Base-by-base conservation (phyloP, 2,329 filamentous ascomycete species). In the Trichoderma sp. region DNA sequence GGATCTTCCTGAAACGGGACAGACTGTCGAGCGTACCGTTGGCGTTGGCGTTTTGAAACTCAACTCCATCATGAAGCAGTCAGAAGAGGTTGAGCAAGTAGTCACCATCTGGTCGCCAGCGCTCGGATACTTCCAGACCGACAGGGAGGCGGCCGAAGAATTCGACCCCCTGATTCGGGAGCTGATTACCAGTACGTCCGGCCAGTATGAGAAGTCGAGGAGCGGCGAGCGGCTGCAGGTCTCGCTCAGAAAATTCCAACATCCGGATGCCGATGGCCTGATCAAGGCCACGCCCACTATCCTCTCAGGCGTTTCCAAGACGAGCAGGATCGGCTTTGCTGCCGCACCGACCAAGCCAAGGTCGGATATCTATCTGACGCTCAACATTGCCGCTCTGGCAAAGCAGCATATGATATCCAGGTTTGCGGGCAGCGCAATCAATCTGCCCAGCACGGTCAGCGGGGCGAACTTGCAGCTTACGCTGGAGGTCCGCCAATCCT, bases 291-390 rank as follows among this genome's bases (percentile, higher is more conserved):
- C 92, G 3, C 95, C 95, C 0, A 98, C 94, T 0, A 79, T 96
- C 15, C 85, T 99, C 15, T 90, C 96, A 58, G 89, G 90, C 59
- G 86, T 98, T 66, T 83, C 84, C 65, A 90, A 90, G 75, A 96
- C 93, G 0, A 90, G 84, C 71, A 95, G 95, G 75, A 93, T 98
- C 76, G 95, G 93, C 2, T 98, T 99, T 75, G 92, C 94, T 3
- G 93, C 93, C 14, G 93, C 93, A 1, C 94, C 95, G 0, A 93
- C 90, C 0, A 93, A 92, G 74, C 84, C 90, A 17, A 85, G 96
- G 71, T 97, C 93, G 12, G 96, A 99, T 75, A 98, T 99, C 58
- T 99, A 99, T 74, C 78, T 99, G 51, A 97, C 93, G 0, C 78
- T 99, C 55, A 87, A 88, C 65, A 88, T 92, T 68, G 91, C 92